Evolutionary conservation across 805 yeast species (phyloP).

Genomic region (Saccharomycopsis schoenii): DNA sequence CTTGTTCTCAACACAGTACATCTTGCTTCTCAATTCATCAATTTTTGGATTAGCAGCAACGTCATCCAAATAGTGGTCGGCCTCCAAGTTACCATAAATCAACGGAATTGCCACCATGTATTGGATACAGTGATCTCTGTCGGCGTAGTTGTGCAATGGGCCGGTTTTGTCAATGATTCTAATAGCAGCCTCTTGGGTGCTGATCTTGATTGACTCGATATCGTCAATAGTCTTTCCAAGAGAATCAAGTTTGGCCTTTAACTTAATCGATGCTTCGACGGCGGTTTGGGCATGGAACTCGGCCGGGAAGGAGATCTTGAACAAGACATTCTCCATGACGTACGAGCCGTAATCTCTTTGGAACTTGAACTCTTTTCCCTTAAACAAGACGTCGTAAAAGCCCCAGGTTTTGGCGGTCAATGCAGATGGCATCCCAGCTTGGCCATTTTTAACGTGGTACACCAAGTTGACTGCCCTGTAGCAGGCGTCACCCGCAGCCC

Average conservation of each 20-base stretch:
- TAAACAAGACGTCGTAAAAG: slow-evolving; percentile 50
- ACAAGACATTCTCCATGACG: slow-evolving; percentile 54
- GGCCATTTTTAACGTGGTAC: slow-evolving; percentile 40
- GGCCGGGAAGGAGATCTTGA: slow-evolving; percentile 56
- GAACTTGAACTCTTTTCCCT: slow-evolving; percentile 41
- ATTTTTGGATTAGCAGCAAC: slow-evolving; percentile 43
- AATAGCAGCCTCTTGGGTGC: slow-evolving; percentile 54
- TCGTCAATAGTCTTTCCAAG: slow-evolving; percentile 38
- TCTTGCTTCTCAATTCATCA: slow-evolving; percentile 42
- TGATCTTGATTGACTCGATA: slow-evolving; percentile 38
- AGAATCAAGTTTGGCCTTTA: slow-evolving; percentile 28
- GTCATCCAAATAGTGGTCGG: slow-evolving; percentile 45
- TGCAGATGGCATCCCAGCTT: slow-evolving; percentile 43
- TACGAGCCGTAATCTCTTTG: slow-evolving; percentile 46
- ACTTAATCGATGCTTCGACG: slow-evolving; percentile 45
- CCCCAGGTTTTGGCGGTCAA: slow-evolving; percentile 54
- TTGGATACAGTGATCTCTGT: slow-evolving; percentile 56
- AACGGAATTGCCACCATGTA: slow-evolving; percentile 53
- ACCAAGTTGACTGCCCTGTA: slow-evolving; percentile 50
- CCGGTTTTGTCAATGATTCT: slow-evolving; percentile 52
- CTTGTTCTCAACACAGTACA: slow-evolving; percentile 42
- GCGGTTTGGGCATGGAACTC: slow-evolving; percentile 62
- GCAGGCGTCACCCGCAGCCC: slow-evolving; percentile 62
- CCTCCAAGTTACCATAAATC: slow-evolving; percentile 45
- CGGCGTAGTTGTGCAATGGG: slow-evolving; percentile 53